These are phyloP conservation scores for Wickerhamomyces ciferrii DNA, from an alignment of 805 yeast genomes.

Conservation along the genomic window DNA sequence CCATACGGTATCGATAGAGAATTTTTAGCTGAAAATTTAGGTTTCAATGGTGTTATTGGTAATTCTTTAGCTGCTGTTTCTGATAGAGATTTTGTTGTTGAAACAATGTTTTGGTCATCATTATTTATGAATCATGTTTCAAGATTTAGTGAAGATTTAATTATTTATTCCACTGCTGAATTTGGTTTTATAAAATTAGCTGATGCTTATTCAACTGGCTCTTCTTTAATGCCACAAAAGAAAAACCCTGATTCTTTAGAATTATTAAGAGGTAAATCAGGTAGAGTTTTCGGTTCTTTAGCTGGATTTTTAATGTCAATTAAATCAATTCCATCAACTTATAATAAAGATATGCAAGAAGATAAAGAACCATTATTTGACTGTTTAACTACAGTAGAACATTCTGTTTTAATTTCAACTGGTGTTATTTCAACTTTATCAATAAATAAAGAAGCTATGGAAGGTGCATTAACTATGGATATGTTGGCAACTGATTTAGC, in stretches of 20 bases:
- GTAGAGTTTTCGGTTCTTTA: constrained; percentile 92
- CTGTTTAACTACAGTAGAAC: constrained; percentile 83
- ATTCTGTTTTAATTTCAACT: constrained; percentile 89
- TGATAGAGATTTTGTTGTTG: constrained; percentile 96
- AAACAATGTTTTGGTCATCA: constrained; percentile 92
- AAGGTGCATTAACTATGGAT: constrained; percentile 90
- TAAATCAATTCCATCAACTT: constrained; percentile 96
- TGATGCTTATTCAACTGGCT: constrained; percentile 98
- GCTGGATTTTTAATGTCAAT: constrained; percentile 95
- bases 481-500: constrained; percentile 99
- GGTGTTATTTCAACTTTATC: constrained; percentile 89
- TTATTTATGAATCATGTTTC: constrained; percentile 95
- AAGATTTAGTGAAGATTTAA: constrained; percentile 89
- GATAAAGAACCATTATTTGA: constrained; percentile 99
- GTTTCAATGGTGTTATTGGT: constrained; percentile 84
- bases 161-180: constrained; percentile 95
- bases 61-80: constrained; percentile 96
- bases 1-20: constrained; percentile 99
- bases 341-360: constrained; percentile 98
- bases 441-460: constrained; percentile 74
- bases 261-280: constrained; percentile 92
- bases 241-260: constrained; percentile 97
- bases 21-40: constrained; percentile 72
- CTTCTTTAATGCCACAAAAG: constrained; percentile 98
- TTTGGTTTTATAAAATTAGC: constrained; percentile 91